Conservation (phyloP, 2,329 filamentous ascomycete genomes). For the Capronia americana region DNA sequence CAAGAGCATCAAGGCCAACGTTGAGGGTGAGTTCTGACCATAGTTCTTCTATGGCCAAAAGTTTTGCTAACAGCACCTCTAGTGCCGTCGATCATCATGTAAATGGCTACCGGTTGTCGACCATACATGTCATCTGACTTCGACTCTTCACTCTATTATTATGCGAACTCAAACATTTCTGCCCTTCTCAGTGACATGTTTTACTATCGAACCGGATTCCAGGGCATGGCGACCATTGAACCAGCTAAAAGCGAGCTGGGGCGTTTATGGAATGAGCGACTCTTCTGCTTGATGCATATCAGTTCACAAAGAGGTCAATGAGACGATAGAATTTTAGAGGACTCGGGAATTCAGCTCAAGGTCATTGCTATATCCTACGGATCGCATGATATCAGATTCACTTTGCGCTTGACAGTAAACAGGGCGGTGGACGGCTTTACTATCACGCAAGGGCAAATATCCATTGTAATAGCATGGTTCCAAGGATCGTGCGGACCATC, state of each 20-base stretch:
- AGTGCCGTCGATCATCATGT: constrained; percentile 60
- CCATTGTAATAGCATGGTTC: background rate
- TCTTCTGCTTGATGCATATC: constrained; percentile 2
- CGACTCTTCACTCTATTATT: constrained; percentile 16
- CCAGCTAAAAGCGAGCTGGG: constrained; percentile 4
- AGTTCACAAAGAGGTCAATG: background rate
- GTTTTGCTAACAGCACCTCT: constrained; percentile 21
- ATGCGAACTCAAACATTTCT: constrained; percentile 12
- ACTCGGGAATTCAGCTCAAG: background rate
- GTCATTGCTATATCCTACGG: background rate
- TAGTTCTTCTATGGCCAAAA: background rate
- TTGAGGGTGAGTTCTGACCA: constrained; percentile 68
- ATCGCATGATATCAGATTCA: background rate
- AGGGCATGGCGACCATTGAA: constrained; percentile 14
- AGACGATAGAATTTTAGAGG: constrained; percentile 8
- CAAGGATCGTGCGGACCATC: background rate
- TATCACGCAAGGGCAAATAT: background rate
- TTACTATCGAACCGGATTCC: constrained; percentile 13
- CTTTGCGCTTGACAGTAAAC: background rate
- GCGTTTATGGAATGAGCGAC: constrained; percentile 22
- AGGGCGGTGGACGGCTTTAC: background rate
- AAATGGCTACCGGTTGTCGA: constrained; percentile 37
- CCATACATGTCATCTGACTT: constrained; percentile 6
- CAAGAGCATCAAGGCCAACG: constrained; percentile 98
- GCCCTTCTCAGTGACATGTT: constrained; percentile 2